Conservation (phyloP, 2,329 filamentous ascomycete species). For the Aspergillus neoniger region DNA sequence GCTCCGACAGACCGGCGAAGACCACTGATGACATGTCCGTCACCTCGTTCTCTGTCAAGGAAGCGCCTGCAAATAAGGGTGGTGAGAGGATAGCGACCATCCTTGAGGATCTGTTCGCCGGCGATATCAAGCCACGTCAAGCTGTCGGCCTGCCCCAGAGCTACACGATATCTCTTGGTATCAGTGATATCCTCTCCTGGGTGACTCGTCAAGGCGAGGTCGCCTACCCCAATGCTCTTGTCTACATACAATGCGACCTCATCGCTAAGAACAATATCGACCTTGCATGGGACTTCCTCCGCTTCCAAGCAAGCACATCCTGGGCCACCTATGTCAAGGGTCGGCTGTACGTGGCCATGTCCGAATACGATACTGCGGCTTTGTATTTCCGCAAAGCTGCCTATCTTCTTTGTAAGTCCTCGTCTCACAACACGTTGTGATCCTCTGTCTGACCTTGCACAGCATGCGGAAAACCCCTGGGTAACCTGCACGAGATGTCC, state of each 20-base stretch:
- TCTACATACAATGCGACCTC: conserved; percentile 69
- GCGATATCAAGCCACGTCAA: conserved; percentile 46
- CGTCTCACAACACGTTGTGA: background rate
- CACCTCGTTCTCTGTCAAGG: conserved; percentile 29
- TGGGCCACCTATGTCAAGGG: conserved; percentile 80
- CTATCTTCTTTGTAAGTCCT: conserved; percentile 73
- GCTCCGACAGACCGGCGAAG: conserved; percentile 27
- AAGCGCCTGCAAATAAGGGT: conserved; percentile 24
- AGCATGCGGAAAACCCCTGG: conserved; percentile 48
- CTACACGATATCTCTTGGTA: conserved; percentile 45
- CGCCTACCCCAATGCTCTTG: conserved; percentile 61
- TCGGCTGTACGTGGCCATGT: conserved; percentile 71
- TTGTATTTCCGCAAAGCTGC: conserved; percentile 79
- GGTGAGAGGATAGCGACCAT: conserved; percentile 38
- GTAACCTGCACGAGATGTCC: conserved; percentile 49
- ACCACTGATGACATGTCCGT: conserved; percentile 27
- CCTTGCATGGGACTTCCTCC: conserved; percentile 65
- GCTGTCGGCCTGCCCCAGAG: conserved; percentile 43
- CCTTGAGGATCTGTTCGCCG: conserved; percentile 49
- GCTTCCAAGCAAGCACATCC: conserved; percentile 59
- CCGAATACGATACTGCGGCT: conserved; percentile 72
- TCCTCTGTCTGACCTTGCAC: conserved; percentile 23
- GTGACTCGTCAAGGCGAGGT: conserved; percentile 56
- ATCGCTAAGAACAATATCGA: conserved; percentile 68
- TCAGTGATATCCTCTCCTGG: conserved; percentile 49